Evolutionary conservation across 2,329 filamentous ascomycete genomes (phyloP), one percentile per base, ranked within the genome.

Genomic region (Colletotrichum sublineola): DNA sequence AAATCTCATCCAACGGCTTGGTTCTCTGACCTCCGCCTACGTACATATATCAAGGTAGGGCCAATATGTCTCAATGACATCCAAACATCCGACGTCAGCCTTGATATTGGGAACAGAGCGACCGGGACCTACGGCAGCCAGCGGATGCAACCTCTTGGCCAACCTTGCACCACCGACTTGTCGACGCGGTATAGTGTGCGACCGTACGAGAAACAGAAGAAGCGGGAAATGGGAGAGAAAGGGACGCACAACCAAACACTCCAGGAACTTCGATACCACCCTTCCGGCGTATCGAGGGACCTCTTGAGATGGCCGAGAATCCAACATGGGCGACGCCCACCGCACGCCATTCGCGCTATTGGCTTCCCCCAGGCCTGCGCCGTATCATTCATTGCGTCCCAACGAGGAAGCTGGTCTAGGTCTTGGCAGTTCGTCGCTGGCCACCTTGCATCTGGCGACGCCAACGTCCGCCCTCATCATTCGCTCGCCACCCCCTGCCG

Each of bases 301-400:
- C 46, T 52, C 68, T 68, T 63, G 64, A 71, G 52, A 53, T 38
- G 65, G 69, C 40, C 63, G 60, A 60, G 68, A 20, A 36, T 40
- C 42, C 42, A 44, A 31, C 31, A 40, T 12, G 38, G 15, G 60
- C 38, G 18, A 46, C 36, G 58, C 57, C 46, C 20, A 36, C 68
- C 56, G 63, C 68, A 63, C 68, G 65, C 65, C 65, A 68, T 68
- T 31, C 36, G 44, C 61, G 63, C 68, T 71, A 71, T 68, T 71
- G 64, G 36, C 40, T 58, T 40, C 42, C 57, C 42, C 57, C 42
- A 20, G 38, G 42, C 36, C 65, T 55, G 69, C 58, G 58, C 55
- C 65, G 65, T 64, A 31, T 53, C 69, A 64, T 69, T 38, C 53
- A 42, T 60, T 31, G n/a, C 36, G 42, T 72, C 69, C 69, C 53